A percentile compares a stretch with the other conserved stretches of the same genome.
Evolutionary conservation across 257 asterid species (phyloP).

Genomic region (Solanum chmielewskii): DNA sequence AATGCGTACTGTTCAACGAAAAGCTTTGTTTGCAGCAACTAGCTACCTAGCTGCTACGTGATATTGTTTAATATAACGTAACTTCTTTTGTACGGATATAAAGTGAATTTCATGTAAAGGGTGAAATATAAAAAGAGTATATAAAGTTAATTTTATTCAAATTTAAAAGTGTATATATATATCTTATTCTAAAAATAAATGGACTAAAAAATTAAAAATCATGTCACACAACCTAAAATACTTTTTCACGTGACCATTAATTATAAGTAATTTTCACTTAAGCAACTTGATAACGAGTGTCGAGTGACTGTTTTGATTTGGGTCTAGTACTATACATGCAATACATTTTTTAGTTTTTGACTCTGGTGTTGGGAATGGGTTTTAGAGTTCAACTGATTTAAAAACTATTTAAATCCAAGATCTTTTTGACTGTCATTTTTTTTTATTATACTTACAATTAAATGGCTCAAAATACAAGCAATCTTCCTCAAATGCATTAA

Average conservation of each 20-base stretch:
- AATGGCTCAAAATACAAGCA: not conserved
- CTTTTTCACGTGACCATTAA: not conserved
- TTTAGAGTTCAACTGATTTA: not conserved
- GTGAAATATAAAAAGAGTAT: not conserved
- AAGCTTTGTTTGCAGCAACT: not conserved
- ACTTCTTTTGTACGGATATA: not conserved
- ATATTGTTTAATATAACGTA: not conserved
- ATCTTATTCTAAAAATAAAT: not conserved
- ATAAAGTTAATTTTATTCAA: not conserved
- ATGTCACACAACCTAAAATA: no score
- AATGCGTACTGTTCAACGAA: not conserved
- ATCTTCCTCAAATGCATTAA: not conserved
- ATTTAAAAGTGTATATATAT: not conserved
- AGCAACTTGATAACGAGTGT: not conserved
- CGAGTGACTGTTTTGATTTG: no score
- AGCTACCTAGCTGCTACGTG: not conserved
- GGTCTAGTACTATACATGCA: no score
- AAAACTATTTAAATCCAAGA: no score
- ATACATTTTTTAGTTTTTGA: no score
- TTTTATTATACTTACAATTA: no score
- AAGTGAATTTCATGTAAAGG: not conserved
- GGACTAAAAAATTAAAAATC: not conserved
- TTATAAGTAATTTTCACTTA: not conserved
- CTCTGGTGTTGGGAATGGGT: no score
- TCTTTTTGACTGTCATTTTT: no score